phyloP scores from a whole-genome alignment of 2,329 filamentous ascomycete genomes.

The Nigrospora sphaerica region DNA sequence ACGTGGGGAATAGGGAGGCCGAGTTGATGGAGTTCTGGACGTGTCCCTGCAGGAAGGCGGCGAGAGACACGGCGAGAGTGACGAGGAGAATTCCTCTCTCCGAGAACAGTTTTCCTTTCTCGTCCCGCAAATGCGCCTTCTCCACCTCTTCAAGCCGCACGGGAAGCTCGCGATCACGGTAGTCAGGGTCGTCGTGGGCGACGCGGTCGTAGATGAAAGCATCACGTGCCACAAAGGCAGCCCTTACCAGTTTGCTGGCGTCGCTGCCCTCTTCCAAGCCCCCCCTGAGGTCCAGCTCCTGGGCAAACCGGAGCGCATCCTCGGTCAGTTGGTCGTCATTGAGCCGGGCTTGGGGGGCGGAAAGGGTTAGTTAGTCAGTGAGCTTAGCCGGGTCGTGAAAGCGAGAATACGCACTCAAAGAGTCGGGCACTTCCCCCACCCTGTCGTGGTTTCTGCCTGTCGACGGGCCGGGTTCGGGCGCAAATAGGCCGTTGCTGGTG shows the following conservation, averaged over 20 bases:
- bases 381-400: neutral
- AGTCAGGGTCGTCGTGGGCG: slow-evolving; percentile 17
- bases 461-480: too few relatives aligned
- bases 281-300: neutral
- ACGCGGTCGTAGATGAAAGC: slow-evolving; percentile 29
- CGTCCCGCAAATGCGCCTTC: slow-evolving; percentile 26
- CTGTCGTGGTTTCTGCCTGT: too few relatives aligned
- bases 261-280: neutral
- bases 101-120: slow-evolving; percentile 30
- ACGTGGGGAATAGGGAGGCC: slow-evolving; percentile 22
- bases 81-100: slow-evolving; percentile 31
- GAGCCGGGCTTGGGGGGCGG: neutral
- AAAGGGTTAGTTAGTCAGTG: too few relatives aligned
- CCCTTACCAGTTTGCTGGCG: slow-evolving; percentile 22
- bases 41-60: slow-evolving; percentile 35
- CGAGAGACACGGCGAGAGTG: slow-evolving; percentile 33
- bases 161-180: slow-evolving; percentile 12
- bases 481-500: too few relatives aligned
- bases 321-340: neutral
- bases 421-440: neutral
- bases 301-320: neutral
- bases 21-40: slow-evolving; percentile 37
- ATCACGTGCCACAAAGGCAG: slow-evolving; percentile 33
- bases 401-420: neutral
- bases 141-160: slow-evolving; percentile 27